These are phyloP conservation scores for Westerdykella aurantiaca DNA, from an alignment of 2,329 filamentous ascomycete genomes.

Conservation along the genomic window DNA sequence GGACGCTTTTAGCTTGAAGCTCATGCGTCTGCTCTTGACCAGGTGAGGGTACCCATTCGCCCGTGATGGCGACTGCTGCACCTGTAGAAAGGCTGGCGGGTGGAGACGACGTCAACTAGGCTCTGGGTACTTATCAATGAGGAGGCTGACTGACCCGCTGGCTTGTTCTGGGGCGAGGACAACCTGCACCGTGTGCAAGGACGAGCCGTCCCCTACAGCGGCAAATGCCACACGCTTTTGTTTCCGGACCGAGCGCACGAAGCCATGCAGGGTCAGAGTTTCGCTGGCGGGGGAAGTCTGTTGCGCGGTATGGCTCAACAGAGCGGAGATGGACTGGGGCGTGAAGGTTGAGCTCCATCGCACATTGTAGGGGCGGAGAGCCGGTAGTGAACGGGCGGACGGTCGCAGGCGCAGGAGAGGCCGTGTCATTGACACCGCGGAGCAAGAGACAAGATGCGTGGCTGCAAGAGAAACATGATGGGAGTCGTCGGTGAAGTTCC, in stretches of 20 bases:
- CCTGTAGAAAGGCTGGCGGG: conserved; percentile 68
- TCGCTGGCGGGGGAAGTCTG: conserved; percentile 26
- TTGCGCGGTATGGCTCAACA: conserved; percentile 47
- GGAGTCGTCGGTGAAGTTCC: conserved; percentile 3
- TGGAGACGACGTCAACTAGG: not conserved
- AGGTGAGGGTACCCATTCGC: conserved; percentile 68
- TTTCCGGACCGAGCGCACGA: conserved; percentile 75
- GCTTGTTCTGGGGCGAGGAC: conserved; percentile 67
- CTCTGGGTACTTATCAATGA: not conserved
- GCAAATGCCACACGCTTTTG: conserved; percentile 83
- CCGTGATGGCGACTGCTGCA: conserved; percentile 69
- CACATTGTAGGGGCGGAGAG: conserved; percentile 14
- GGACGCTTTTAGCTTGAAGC: conserved; percentile 65
- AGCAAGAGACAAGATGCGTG: conserved; percentile 4
- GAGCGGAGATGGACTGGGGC: conserved; percentile 35
- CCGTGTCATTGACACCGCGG: conserved; percentile 25
- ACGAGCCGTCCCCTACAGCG: conserved; percentile 81
- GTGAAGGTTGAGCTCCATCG: conserved; percentile 28
- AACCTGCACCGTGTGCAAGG: conserved; percentile 70
- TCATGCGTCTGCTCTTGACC: conserved; percentile 70
- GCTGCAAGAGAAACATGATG: conserved; percentile 1
- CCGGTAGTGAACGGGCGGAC: conserved; percentile 18
- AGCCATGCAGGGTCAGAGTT: conserved; percentile 58
- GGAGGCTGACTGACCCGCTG: conserved; percentile 56
- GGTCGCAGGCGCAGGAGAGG: conserved; percentile 15